Base-by-base conservation (phyloP, 148 eudicot species). In the Nepenthes mirabilis region DNA sequence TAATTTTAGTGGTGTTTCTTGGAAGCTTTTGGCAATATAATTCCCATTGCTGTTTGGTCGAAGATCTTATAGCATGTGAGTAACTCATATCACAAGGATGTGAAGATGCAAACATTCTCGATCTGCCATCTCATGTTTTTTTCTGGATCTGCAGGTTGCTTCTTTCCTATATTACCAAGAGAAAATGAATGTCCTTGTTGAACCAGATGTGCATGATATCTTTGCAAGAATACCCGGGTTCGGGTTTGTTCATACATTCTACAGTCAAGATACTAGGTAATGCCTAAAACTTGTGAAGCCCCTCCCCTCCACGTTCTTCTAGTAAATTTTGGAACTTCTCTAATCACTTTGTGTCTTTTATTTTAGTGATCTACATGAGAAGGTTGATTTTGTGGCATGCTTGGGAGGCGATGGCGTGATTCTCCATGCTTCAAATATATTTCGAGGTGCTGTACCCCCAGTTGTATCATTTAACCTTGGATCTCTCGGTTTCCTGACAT, bases 351-450 rank as follows among this genome's bases (percentile, higher is more conserved):
- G 36, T 13, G 54, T 62, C 23, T 61, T 70, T 35, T 56, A 36
- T 61, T 70, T 69, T 72, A 93, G 99, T 45, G 88, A 81, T 74
- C 99, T 93, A 70, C 99, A 93, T 68, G 96, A 93, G 71, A 93
- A 90, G 83, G 91, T 93, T 57, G 99, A 93, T 74, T 81, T 88
- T 61, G 91, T 93, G 48, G 87, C 90, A 47, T 93, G 99, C 64
- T 82, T 93, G 70, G 99, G 99, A 62, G 99, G 99, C 48, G 99
- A 93, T 67, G 99, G 99, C 45, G 96, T 93, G 68, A 93, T 93
- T 71, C 89, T 93, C 36, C 96, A 93, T 57, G 99, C 95, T 36
- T 93, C 99, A 64, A 93, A 88, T 73, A 69, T 93, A 60, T 93
- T 93, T 69, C 77, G 88, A 65, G 95, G 79, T 60, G 80, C 99